These are phyloP conservation scores for Neurospora sublineolata DNA, from an alignment of 495 filamentous ascomycete species.

Conservation along the genomic window DNA sequence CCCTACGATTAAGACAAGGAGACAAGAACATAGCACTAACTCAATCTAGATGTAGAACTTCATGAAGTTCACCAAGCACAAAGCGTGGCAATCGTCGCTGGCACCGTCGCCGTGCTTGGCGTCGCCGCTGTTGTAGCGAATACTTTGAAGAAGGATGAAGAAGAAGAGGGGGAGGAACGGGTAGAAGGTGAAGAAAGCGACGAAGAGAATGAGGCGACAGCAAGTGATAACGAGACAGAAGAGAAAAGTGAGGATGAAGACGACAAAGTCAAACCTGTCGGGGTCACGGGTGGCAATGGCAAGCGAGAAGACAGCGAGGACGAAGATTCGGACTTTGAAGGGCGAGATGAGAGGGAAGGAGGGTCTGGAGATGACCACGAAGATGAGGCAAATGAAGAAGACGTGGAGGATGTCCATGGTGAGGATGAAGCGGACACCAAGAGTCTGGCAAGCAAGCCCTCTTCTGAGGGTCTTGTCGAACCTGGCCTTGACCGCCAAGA, in stretches of 20 bases:
- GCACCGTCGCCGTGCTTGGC: background rate
- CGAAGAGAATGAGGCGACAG: background rate
- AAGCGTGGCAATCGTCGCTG: background rate
- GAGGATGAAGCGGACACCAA: background rate
- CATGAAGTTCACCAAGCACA: background rate
- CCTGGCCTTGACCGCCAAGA: slow-evolving; percentile 19
- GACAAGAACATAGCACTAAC: background rate
- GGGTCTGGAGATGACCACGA: background rate
- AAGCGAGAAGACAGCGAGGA: slow-evolving; percentile 3
- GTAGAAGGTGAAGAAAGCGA: background rate
- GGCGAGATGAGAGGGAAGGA: background rate
- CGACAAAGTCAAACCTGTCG: background rate
- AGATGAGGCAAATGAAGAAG: background rate
- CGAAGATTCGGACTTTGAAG: background rate
- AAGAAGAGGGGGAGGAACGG: background rate
- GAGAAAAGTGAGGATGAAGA: background rate
- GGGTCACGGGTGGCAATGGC: background rate
- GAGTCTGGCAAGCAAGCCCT: background rate
- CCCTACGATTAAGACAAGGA: background rate
- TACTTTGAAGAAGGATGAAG: background rate
- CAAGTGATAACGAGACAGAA: background rate
- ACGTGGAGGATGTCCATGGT: background rate
- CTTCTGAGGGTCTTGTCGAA: background rate
- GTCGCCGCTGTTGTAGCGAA: background rate
- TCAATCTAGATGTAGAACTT: background rate